Conservation (phyloP, 306 rosid species). For the Malus sieversii region DNA sequence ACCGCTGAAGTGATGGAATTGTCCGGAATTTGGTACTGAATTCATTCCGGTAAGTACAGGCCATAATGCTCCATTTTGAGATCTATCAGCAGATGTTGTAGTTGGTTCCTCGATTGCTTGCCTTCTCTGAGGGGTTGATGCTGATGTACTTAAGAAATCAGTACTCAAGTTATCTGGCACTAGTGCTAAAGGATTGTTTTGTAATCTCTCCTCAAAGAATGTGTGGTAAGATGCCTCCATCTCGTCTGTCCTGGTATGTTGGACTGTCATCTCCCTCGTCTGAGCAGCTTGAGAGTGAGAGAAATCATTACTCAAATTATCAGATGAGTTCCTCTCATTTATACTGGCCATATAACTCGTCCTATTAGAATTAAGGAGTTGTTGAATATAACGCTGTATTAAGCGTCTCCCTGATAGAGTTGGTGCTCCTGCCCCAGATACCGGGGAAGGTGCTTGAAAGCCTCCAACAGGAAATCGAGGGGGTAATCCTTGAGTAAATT, state of each 20-base stretch:
- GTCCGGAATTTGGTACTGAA: conserved; percentile 35
- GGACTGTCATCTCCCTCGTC: conserved; percentile 40
- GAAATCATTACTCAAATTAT: conserved; percentile 28
- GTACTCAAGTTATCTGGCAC: conserved; percentile 21
- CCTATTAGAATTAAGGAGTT: conserved; percentile 46
- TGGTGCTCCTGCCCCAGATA: conserved; percentile 71
- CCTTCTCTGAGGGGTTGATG: conserved; percentile 39
- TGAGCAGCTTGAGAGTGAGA: conserved; percentile 42
- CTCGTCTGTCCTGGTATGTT: conserved; percentile 35
- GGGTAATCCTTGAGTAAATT: conserved; percentile 53
- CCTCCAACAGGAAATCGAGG: conserved; percentile 54
- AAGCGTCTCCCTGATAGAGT: conserved; percentile 73
- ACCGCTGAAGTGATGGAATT: conserved; percentile 39
- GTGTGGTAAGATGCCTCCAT: conserved; percentile 47
- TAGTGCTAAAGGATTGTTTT: conserved; percentile 36
- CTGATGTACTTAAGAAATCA: conserved; percentile 24
- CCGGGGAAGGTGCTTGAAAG: conserved; percentile 51
- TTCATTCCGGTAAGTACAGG: conserved; percentile 40
- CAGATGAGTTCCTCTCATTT: conserved; percentile 38
- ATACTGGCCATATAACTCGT: conserved; percentile 33
- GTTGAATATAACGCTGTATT: conserved; percentile 76
- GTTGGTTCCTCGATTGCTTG: conserved; percentile 38
- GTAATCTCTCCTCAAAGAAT: conserved; percentile 58
- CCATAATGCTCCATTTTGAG: conserved; percentile 35
- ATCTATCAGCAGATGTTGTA: conserved; percentile 18